Conservation (phyloP, 192 early-diverging fungal genomes). For the Chytriomyces sp. region DNA sequence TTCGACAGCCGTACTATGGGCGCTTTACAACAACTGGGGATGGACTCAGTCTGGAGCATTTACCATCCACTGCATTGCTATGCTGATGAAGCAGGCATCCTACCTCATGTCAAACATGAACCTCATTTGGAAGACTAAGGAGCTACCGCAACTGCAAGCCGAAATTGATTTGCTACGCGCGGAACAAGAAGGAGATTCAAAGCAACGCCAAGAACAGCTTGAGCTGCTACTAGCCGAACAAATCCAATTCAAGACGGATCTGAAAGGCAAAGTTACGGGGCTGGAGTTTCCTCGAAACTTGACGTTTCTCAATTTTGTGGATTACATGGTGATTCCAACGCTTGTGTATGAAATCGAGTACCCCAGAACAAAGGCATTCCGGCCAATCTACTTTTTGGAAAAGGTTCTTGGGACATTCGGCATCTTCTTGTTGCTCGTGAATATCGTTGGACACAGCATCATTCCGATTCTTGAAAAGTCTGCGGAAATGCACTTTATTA, state of each 20-base stretch:
- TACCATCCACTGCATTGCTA: constrained; percentile 84
- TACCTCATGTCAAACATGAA: constrained; percentile 84
- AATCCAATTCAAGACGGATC: background rate
- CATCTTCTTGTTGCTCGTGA: constrained; percentile 79
- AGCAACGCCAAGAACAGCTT: background rate
- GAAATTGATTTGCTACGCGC: constrained; percentile 31
- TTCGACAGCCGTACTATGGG: constrained; percentile 30
- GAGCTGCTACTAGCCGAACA: background rate
- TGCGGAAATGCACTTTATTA: constrained; percentile 60
- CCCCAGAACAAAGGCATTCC: constrained; percentile 68
- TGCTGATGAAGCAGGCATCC: constrained; percentile 97
- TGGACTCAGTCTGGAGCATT: constrained; percentile 94
- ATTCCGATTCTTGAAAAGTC: constrained; percentile 76
- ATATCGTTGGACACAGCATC: constrained; percentile 87
- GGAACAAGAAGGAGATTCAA: background rate
- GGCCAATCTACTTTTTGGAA: background rate
- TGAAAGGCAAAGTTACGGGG: constrained; percentile 13
- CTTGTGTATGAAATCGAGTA: constrained; percentile 95
- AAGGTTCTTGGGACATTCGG: constrained; percentile 70
- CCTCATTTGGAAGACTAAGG: constrained; percentile 44
- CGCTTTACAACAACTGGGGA: constrained; percentile 72
- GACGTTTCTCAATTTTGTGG: constrained; percentile 80
- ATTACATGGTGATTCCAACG: constrained; percentile 87
- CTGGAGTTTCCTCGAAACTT: constrained; percentile 76
- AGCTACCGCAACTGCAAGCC: constrained; percentile 7